A percentile compares a stretch with the other conserved stretches of the same genome.
These are phyloP conservation scores for Umbelopsis sp. DNA, from an alignment of 371 early-diverging fungal genomes.

Conservation along the genomic window DNA sequence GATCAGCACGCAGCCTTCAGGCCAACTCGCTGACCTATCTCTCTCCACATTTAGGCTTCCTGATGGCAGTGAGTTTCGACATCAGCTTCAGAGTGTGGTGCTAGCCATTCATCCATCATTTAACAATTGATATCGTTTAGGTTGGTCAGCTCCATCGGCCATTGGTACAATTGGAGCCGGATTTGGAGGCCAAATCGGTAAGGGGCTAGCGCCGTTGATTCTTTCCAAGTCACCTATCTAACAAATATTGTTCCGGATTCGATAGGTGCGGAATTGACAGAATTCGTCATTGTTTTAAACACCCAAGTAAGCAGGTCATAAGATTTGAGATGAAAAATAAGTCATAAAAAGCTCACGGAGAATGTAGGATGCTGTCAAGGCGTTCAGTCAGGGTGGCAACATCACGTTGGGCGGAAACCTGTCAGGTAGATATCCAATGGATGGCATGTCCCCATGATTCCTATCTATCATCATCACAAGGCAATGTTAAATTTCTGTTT, in stretches of 20 bases:
- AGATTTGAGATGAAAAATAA: background rate
- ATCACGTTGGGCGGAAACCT: background rate
- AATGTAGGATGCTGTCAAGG: background rate
- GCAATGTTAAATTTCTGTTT: background rate
- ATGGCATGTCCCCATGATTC: background rate
- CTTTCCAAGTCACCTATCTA: background rate
- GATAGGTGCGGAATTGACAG: background rate
- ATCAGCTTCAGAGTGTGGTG: no score
- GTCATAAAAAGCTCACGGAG: background rate
- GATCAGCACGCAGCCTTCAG: background rate
- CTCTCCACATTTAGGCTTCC: background rate
- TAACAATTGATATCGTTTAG: background rate
- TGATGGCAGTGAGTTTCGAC: slow-evolving; percentile 9
- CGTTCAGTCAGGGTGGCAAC: background rate
- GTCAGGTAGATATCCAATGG: background rate
- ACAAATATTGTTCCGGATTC: background rate
- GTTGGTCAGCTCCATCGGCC: background rate
- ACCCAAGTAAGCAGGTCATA: background rate
- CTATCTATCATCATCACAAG: background rate
- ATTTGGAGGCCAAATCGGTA: background rate
- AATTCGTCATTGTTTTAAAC: background rate
- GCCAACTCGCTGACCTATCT: background rate
- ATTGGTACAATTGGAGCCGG: background rate
- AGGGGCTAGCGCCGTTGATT: background rate
- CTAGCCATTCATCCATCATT: no score